These are phyloP conservation scores for Pythium sp. DNA, from an alignment of 352 stramenopile species.

Conservation along the genomic window DNA sequence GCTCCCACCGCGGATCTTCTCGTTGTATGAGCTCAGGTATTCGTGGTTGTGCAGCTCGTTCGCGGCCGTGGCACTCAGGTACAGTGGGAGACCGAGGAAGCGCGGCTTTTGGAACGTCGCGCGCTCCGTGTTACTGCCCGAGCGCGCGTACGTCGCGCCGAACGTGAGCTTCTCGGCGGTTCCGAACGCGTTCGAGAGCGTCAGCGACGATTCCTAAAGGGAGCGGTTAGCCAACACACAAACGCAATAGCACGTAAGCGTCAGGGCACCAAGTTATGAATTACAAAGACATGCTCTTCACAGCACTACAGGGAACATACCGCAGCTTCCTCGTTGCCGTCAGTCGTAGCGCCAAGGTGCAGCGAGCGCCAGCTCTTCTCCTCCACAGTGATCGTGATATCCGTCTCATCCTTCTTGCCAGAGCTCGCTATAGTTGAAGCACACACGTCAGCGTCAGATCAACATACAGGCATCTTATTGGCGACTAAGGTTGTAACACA, in stretches of 20 bases:
- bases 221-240: background rate
- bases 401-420: conserved; percentile 66
- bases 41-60: conserved; percentile 89
- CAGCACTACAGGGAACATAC: conserved; percentile 22
- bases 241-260: background rate
- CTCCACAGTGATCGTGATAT: conserved; percentile 86
- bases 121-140: conserved; percentile 82
- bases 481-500: no score
- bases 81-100: conserved; percentile 80
- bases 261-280: background rate
- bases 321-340: conserved; percentile 82
- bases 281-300: background rate
- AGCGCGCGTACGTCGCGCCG: conserved; percentile 77
- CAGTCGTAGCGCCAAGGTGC: conserved; percentile 79
- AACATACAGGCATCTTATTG: background rate
- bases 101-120: conserved; percentile 85
- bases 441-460: background rate
- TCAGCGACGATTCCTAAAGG: conserved; percentile 75
- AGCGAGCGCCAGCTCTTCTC: conserved; percentile 86
- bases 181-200: conserved; percentile 79
- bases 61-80: conserved; percentile 64
- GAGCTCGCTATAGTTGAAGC: conserved; percentile 46
- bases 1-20: conserved; percentile 80
- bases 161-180: conserved; percentile 84
- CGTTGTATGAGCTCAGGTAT: conserved; percentile 86